Conservation (phyloP, 2,329 filamentous ascomycete genomes). For the Coniochaeta sp. region DNA sequence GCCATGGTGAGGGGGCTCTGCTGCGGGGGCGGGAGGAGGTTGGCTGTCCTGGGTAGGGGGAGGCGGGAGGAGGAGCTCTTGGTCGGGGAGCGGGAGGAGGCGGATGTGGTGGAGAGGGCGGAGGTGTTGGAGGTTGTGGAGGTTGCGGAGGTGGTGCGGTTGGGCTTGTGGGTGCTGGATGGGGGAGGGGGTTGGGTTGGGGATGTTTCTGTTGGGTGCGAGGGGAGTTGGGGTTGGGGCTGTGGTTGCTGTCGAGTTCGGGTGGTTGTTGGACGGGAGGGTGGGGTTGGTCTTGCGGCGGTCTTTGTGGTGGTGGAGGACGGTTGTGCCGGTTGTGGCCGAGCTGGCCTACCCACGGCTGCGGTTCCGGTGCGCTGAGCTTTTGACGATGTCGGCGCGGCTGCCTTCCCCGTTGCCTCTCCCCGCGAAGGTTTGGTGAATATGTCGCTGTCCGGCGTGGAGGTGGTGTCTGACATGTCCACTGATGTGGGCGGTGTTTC, state of each 20-base stretch:
- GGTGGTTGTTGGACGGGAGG: background rate
- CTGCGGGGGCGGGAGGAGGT: conserved; percentile 27
- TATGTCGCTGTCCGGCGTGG: conserved; percentile 17
- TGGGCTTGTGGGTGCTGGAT: background rate
- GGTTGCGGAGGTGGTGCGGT: background rate
- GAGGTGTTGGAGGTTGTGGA: conserved; percentile 6
- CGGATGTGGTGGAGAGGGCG: background rate
- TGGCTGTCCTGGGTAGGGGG: conserved; percentile 25
- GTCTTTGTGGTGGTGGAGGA: conserved; percentile 6
- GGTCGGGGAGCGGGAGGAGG: conserved; percentile 14
- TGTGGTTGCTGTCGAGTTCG: background rate
- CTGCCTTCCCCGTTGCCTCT: background rate
- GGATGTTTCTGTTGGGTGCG: background rate
- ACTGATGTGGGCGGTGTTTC: conserved; percentile 11
- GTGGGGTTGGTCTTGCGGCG: background rate
- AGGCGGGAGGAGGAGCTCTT: conserved; percentile 18
- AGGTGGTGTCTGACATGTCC: conserved; percentile 11
- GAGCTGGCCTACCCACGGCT: background rate
- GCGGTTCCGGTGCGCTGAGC: background rate
- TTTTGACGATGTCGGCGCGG: background rate
- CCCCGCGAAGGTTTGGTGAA: conserved; percentile 5
- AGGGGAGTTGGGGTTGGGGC: background rate
- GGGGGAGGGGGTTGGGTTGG: background rate
- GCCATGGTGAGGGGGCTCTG: conserved; percentile 55
- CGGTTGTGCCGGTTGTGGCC: conserved; percentile 3